A percentile compares a stretch with the other conserved stretches of the same genome.
Conservation (phyloP, 2,329 filamentous ascomycete genomes). For the Taxawa tesnikishii region DNA sequence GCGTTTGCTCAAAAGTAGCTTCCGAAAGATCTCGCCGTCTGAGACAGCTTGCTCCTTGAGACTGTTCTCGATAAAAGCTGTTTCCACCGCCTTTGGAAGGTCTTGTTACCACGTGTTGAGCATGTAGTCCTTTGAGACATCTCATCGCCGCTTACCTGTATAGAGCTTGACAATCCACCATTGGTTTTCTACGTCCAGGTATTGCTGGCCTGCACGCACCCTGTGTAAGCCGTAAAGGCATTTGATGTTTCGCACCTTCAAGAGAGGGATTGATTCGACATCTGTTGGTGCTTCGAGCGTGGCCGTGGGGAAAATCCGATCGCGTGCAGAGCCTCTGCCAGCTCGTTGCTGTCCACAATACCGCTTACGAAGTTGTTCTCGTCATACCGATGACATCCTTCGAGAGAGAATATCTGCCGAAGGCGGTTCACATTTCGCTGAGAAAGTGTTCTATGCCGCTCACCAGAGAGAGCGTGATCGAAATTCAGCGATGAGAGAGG, state of each 20-base stretch:
- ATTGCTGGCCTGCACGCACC: constrained; percentile 7
- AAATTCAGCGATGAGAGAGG: constrained; percentile 6
- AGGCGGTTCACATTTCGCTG: constrained; percentile 10
- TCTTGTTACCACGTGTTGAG: constrained; percentile 5
- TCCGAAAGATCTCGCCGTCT: constrained; percentile 10
- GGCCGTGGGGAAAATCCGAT: too few species aligned
- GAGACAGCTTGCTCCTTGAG: constrained; percentile 8
- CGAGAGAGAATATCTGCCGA: constrained; percentile 8
- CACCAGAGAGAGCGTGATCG: background rate
- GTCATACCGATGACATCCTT: constrained; percentile 9
- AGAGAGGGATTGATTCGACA: too few species aligned
- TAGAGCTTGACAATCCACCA: constrained; percentile 11
- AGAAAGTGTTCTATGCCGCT: constrained; percentile 1
- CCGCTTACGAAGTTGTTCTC: constrained; percentile 7
- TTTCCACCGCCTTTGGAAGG: background rate
- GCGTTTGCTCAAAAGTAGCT: constrained; percentile 8
- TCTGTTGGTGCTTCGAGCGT: too few species aligned
- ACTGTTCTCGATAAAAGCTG: too few species aligned
- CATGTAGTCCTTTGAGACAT: too few species aligned
- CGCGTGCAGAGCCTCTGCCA: too few species aligned
- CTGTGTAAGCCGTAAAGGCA: constrained; percentile 10
- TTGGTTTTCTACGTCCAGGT: constrained; percentile 7
- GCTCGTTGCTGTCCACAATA: constrained; percentile 1
- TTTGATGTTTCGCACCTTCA: too few species aligned
- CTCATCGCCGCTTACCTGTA: too few species aligned